These are phyloP conservation scores for Raphanus sativus DNA, from an alignment of 345 rosid genomes.

Conservation along the genomic window DNA sequence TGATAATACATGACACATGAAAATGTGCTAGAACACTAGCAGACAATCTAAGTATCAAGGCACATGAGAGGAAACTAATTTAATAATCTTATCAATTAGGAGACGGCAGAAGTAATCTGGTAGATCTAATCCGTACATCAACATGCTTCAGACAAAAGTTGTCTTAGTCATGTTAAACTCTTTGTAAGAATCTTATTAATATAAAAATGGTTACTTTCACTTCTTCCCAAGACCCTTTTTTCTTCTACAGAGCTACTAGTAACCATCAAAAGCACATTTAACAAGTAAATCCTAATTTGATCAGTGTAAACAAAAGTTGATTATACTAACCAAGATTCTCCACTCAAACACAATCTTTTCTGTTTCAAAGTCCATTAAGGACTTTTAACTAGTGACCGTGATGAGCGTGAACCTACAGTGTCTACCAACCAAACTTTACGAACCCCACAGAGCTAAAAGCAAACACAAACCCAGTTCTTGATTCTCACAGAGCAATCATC, in stretches of 20 bases:
- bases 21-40: constrained; percentile 26
- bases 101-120: constrained; percentile 16
- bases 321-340: neutral
- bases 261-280: neutral
- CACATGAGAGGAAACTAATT: constrained; percentile 30
- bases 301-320: neutral
- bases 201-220: constrained; percentile 9
- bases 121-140: constrained; percentile 14
- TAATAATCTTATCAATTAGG: neutral
- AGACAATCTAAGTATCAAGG: constrained; percentile 19
- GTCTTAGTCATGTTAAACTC: constrained; percentile 17
- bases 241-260: constrained; percentile 2
- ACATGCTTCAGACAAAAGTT: constrained; percentile 35
- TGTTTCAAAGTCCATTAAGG: constrained; percentile 16
- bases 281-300: neutral
- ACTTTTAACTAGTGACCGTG: constrained; percentile 17
- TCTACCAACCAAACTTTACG: constrained; percentile 13
- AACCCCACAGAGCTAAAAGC: constrained; percentile 7
- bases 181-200: neutral
- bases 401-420: constrained; percentile 9
- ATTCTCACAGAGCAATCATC: constrained; percentile 11
- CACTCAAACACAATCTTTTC: neutral
- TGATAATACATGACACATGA: constrained; percentile 14
- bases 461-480: neutral
- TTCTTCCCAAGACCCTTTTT: constrained; percentile 2